Conservation (phyloP, 2,329 filamentous ascomycete species). For the Phyllosticta capitalensis region DNA sequence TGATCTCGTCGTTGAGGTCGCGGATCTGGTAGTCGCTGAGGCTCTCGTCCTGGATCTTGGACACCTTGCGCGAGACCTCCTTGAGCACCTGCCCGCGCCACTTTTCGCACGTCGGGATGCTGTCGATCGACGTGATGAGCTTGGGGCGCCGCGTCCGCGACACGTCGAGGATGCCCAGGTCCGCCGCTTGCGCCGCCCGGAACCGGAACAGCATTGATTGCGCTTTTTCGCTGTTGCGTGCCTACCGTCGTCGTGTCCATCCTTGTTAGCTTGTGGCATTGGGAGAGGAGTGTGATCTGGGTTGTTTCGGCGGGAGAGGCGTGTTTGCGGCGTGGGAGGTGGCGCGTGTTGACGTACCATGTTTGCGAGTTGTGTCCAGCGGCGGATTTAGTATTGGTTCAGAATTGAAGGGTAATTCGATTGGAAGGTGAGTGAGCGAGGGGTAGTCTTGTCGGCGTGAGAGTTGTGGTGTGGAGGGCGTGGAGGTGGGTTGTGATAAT, state of each 20-base stretch:
- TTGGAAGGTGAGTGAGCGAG: not conserved
- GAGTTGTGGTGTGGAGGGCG: not conserved
- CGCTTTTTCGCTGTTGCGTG: slow-evolving; percentile 95
- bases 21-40: slow-evolving; percentile 96
- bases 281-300: not conserved
- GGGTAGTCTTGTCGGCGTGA: not conserved
- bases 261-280: not conserved
- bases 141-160: slow-evolving; percentile 84
- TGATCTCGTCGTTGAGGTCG: slow-evolving; percentile 98
- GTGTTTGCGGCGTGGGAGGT: not conserved
- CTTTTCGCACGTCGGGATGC: slow-evolving; percentile 84
- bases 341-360: slow-evolving; percentile 4
- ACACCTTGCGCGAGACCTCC: slow-evolving; percentile 93
- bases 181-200: slow-evolving; percentile 90
- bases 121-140: slow-evolving; percentile 75
- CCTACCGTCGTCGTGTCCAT: slow-evolving; percentile 47
- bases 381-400: not conserved
- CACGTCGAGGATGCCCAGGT: slow-evolving; percentile 91
- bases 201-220: slow-evolving; percentile 99
- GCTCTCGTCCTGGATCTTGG: slow-evolving; percentile 82
- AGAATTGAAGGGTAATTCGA: not conserved
- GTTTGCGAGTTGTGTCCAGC: not conserved
- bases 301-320: not conserved
- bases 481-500: not conserved
- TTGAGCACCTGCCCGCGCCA: slow-evolving; percentile 97